Base-by-base conservation (phyloP, 2,329 filamentous ascomycete species). In the Meredithiella fracta region DNA sequence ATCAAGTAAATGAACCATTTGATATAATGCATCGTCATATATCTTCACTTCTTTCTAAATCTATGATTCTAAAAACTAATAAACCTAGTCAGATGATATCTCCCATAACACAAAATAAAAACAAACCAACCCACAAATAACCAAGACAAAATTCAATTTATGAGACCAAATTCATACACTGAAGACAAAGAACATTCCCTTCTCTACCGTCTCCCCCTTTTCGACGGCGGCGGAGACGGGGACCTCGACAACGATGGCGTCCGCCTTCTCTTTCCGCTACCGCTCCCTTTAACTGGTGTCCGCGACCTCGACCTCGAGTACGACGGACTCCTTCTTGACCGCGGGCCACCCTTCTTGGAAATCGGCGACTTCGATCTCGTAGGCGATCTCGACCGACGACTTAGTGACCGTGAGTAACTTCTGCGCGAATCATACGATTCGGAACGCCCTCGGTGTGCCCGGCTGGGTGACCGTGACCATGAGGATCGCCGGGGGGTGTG, bases 351-450 rank as follows among this genome's bases (percentile, higher is more conserved):
- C 14, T 62, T 60, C 22, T 58, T 61, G 29, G 61, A 63, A 20
- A 64, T 62, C 5, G 64, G 64, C 15, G 63, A 66, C 38, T 61
- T 31, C 31, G 57, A 58, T 49, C 49, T 47, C 6, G 57, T 55
- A 3, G 6, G 14, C 9, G 56, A 55, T 20, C 47, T 52, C 14
- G 52, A 52, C 31, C 56, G 57, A 11, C 56, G 57, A 11, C 29
- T 34, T 5, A 11, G 29, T 34, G 58, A 54, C n/a, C 60, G 60
- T 1, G 62, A 62, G 14, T 23, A 26, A 38, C 51, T 54, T 25
- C 44, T 29, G 7, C 31, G 31, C 5, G 51, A 37, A n/a, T 40
- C 37, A 38, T 40, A 25, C 2, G 51, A 26, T 11, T 3, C 26
- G 7, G 53, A 49, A 14, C 26, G 51, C 9, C 34, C 31, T 25